These are phyloP conservation scores for Arxiozyma slooffiae DNA, from an alignment of 1,139 yeast genomes.

Conservation along the genomic window DNA sequence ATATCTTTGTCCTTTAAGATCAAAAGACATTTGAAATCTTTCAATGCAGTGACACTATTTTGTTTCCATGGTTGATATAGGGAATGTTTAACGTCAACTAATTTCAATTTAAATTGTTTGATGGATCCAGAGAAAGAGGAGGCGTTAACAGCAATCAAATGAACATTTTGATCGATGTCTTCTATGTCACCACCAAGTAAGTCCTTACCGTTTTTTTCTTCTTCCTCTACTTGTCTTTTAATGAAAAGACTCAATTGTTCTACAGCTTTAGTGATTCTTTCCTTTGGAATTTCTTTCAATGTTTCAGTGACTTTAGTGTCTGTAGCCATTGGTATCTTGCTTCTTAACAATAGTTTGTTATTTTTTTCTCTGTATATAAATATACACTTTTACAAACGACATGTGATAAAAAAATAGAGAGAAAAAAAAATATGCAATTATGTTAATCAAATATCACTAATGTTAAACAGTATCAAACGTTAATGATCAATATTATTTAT, in stretches of 20 bases:
- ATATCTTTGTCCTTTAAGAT: conserved; percentile 39
- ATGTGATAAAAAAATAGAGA: not conserved
- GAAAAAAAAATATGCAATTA: no score
- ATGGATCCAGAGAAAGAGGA: conserved; percentile 50
- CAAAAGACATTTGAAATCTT: conserved; percentile 54
- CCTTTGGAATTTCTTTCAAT: conserved; percentile 6
- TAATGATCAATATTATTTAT: not conserved
- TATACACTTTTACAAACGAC: not conserved
- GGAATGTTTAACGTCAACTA: conserved; percentile 36
- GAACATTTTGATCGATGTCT: conserved; percentile 41
- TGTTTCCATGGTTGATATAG: conserved; percentile 26
- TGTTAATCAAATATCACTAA: no score
- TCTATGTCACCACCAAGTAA: conserved; percentile 40
- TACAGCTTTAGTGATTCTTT: conserved; percentile 37
- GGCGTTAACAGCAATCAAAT: conserved; percentile 39
- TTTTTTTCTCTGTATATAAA: no score
- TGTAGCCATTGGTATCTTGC: conserved; percentile 12
- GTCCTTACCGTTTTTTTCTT: conserved; percentile 28
- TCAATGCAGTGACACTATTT: conserved; percentile 31
- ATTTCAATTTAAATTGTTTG: conserved; percentile 64
- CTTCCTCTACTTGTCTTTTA: conserved; percentile 12
- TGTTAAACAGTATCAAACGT: not conserved
- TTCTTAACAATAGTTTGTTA: not conserved
- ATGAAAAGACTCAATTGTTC: conserved; percentile 42
- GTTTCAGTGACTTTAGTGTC: conserved; percentile 1